Base-by-base conservation (phyloP, 2,329 filamentous ascomycete species). In the Arthroderma sp. region DNA sequence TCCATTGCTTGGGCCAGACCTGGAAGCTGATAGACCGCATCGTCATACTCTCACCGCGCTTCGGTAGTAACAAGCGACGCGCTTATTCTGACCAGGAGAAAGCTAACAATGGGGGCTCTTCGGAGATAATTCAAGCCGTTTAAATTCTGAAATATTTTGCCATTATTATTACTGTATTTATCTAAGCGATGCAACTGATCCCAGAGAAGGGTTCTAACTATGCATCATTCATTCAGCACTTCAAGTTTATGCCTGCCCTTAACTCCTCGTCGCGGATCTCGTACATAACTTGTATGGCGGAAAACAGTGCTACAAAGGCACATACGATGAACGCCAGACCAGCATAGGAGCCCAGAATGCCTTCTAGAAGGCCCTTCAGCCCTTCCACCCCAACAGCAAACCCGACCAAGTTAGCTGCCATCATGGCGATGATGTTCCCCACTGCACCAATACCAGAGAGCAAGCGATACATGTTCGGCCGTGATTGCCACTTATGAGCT, bases 311-410 rank as follows among this genome's bases (percentile, higher is more conserved):
- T n/a, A 63, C 66, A 56, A 79, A 89, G 3, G 86, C 83, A 2
- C 71, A 71, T 7, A 79, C 58, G 38, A 96, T 64, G 61, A 94
- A 98, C 1, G 77, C 59, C 6, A 83, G 58, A 0, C 91, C 89
- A 72, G 78, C 78, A 68, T 78, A 85, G 47, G 83, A 83, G 11
- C 77, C 77, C 43, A 93, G 68, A 47, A 96, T 87, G 1, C 83
- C 81, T 47, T 72, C 69, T 6, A 94, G 61, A 41, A 96, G 77
- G 29, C 75, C 83, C 62, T 83, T 76, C 58, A 96, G 55, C 0
- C 93, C 91, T 58, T 98, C 91, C 41, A 95, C 53, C 0, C 93
- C 93, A 8, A 98, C 74, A 0, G 89, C 91, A 64, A 96, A 98
- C 0, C 91, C 91, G 7, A 98, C 87, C 11, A 98, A 68, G 59